phyloP scores from a whole-genome alignment of 1,284 basidiomycete genomes.

The Xerocomus amazonicus region DNA sequence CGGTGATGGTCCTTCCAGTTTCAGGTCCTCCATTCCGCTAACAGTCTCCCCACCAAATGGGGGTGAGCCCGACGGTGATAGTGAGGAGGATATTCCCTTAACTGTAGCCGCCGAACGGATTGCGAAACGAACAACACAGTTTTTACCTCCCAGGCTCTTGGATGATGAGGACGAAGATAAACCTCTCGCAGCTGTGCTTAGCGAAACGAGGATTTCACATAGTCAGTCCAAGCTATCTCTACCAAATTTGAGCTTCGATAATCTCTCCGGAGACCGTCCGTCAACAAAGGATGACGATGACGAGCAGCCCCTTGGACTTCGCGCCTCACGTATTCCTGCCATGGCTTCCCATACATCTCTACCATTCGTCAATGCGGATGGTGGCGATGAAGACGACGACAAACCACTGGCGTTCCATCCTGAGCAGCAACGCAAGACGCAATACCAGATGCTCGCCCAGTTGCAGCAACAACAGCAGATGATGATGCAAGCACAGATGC shows the following conservation, averaged over 20 bases:
- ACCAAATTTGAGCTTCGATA: slow-evolving; percentile 45
- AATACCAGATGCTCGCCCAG: slow-evolving; percentile 63
- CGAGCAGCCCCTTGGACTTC: slow-evolving; percentile 59
- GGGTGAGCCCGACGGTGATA: slow-evolving; percentile 41
- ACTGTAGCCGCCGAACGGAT: slow-evolving; percentile 48
- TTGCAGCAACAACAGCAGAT: slow-evolving; percentile 62
- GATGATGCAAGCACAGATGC: slow-evolving; percentile 74
- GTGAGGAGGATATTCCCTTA: slow-evolving; percentile 76
- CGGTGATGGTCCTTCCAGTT: slow-evolving; percentile 50
- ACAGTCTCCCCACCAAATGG: slow-evolving; percentile 9
- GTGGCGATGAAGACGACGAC: slow-evolving; percentile 47
- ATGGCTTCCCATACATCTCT: slow-evolving; percentile 27
- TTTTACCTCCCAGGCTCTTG: slow-evolving; percentile 11
- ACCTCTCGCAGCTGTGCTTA: slow-evolving; percentile 60
- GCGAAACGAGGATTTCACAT: slow-evolving; percentile 47
- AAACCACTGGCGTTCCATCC: slow-evolving; percentile 67
- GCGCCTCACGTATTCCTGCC: slow-evolving; percentile 33
- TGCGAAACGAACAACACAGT: slow-evolving; percentile 24
- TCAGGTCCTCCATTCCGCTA: slow-evolving; percentile 15
- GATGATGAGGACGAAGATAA: slow-evolving; percentile 58
- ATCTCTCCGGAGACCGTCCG: slow-evolving; percentile 27
- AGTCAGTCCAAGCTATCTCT: slow-evolving; percentile 48
- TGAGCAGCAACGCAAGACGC: slow-evolving; percentile 71
- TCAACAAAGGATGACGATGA: slow-evolving; percentile 37
- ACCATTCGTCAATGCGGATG: slow-evolving; percentile 13